Evolutionary conservation across 352 stramenopile genomes (phyloP), one percentile per base, ranked within the genome.

Genomic region (Thraustochytrium sp.): DNA sequence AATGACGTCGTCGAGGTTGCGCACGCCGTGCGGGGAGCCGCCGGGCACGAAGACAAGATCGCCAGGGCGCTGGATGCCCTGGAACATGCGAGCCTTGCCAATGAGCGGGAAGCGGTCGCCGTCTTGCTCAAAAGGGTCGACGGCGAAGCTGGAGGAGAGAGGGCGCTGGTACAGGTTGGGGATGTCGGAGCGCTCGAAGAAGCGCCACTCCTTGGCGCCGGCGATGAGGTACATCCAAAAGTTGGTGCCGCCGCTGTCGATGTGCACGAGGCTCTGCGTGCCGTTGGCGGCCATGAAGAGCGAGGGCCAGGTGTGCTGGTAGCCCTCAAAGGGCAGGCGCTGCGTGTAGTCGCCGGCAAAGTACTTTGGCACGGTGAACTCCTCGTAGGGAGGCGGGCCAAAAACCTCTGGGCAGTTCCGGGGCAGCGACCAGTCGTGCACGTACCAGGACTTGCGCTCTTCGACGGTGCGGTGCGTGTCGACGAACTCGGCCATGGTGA

Each of bases 181-280:
- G 31, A 85, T 78, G 48, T 88, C 85, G 55, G 55, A 18, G 3
- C 84, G 84, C 37, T 86, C 65, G 46, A 87, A 84, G 51, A 88
- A 87, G 34, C 78, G 40, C 85, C 85, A 88, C 49, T 87, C 84
- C 62, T 88, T 88, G 11, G 48, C 56, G 23, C 85, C 85, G 42
- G 73, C 31, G 2, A 88, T 21, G 3, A 88, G 80, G 36, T 87
- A 85, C 83, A 88, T 87, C 85, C 85, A 88, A 86, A 88, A 88
- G 53, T 88, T 88, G 31, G 85, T 87, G 16, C 85, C 85, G 37
- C 85, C 85, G 40, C 75, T 84, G 54, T 88, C 85, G 26, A 88
- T 49, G 64, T 88, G 85, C 36, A 87, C 65, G 3, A 87, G 38
- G 64, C 76, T 86, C 75, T 86, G 56, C 36, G 85, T 87, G 0